Evolutionary conservation across 2,329 filamentous ascomycete species (phyloP), one percentile per base, ranked within the genome.

Genomic region (Fulvia fulva): DNA sequence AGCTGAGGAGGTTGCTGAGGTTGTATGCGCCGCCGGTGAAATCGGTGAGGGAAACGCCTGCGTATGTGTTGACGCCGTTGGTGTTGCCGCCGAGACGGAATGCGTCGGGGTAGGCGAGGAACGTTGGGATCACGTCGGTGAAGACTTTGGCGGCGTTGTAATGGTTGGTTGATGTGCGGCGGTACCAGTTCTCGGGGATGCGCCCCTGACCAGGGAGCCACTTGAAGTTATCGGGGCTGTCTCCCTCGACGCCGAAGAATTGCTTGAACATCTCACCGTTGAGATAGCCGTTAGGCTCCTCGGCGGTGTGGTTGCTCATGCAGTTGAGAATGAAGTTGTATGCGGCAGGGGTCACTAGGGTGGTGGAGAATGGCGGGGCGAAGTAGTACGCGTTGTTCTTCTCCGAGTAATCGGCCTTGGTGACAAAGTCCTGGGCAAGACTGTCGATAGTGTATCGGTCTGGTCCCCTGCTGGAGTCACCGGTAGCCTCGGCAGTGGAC

Each of bases 1-100:
- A 47, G 45, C 7, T 25, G 28, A 59, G 28, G 28, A 63, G 53
- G 22, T 47, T 57, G 7, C 65, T 58, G 7, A 67, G 59, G 59
- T 78, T 80, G 56, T 76, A 74, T 0, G 80, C 68, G 22, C 76
- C 76, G 7, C 70, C 69, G 21, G 73, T 76, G n/a, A 78, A 56
- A 50, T 75, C 63, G n/a, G 51, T 59, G 11, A 74, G 56, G 57
- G 74, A 65, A 51, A 75, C 51, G 8, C 70, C 70, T 23, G 64
- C 62, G 63, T 72, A 75, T n/a, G 68, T 67, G 62, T 73, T 69
- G 16, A 62, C 54, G 9, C 60, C 66, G 19, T 68, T 70, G 45
- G 50, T 57, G 63, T 75, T 75, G 50, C 73, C 72, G 34, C 73
- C 72, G 26, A 74, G 54, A 46, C 56, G 53, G 47, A 65, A 55